Evolutionary conservation across 352 stramenopile species (phyloP).

Genomic region (Globisporangium polare): DNA sequence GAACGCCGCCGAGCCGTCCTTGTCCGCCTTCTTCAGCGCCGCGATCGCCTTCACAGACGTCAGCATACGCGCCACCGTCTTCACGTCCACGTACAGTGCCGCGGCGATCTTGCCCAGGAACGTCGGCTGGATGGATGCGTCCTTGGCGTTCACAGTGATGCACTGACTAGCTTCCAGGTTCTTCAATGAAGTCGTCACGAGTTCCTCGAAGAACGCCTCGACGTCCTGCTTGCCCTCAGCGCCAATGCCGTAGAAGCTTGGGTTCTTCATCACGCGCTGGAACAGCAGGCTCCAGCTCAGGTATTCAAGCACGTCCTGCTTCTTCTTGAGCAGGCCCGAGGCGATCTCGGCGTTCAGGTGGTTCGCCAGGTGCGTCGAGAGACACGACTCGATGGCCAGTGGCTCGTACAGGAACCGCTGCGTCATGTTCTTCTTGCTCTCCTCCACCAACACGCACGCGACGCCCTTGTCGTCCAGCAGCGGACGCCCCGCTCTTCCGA

Average conservation of each 20-base stretch:
- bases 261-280: constrained; percentile 94
- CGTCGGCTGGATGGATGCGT: constrained; percentile 68
- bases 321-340: constrained; percentile 83
- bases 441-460: constrained; percentile 96
- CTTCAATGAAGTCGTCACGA: constrained; percentile 72
- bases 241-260: constrained; percentile 91
- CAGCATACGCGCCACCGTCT: constrained; percentile 78
- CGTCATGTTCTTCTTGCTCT: constrained; percentile 98
- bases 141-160: constrained; percentile 48
- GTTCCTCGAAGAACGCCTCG: constrained; percentile 74
- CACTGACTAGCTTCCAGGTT: constrained; percentile 89
- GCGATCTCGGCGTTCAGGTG: constrained; percentile 97
- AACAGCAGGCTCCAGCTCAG: constrained; percentile 98
- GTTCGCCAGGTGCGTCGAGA: constrained; percentile 90
- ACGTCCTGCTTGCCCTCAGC: constrained; percentile 46
- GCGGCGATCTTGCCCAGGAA: constrained; percentile 91
- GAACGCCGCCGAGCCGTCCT: constrained; percentile 15
- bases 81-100: constrained; percentile 95
- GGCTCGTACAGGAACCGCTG: constrained; percentile 98
- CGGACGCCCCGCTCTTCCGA: constrained; percentile 95
- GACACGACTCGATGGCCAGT: constrained; percentile 96
- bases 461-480: constrained; percentile 95
- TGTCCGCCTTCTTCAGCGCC: constrained; percentile 11
- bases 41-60: constrained; percentile 25
- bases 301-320: constrained; percentile 93